Percentiles rank a stretch among this genome's conserved stretches.
phyloP scores from a whole-genome alignment of 1,284 basidiomycete species.

The Pyrrhoderma lamaoense region DNA sequence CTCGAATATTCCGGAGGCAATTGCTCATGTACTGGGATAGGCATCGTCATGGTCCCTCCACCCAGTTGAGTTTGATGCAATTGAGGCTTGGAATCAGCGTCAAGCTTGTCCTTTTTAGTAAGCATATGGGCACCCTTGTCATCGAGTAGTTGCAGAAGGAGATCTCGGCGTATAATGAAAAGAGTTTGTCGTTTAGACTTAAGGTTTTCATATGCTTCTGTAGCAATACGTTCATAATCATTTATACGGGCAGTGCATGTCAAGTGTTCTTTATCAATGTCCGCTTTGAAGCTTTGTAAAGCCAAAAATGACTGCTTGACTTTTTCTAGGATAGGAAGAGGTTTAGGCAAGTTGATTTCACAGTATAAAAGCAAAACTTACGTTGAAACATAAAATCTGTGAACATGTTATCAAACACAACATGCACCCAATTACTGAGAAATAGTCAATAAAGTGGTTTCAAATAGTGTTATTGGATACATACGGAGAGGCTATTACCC shows the following conservation, averaged over 20 bases:
- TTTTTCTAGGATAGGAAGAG: conserved; percentile 11
- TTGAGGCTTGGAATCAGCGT: too few species aligned
- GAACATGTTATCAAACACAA: conserved; percentile 18
- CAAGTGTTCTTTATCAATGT: conserved; percentile 2
- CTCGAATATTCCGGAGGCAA: too few species aligned
- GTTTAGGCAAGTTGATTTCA: too few species aligned
- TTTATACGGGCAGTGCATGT: conserved; percentile 7
- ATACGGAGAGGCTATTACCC: conserved; percentile 8
- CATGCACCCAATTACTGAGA: conserved; percentile 14
- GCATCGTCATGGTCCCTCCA: too few species aligned
- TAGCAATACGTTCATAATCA: neutral
- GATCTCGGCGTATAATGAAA: conserved; percentile 11
- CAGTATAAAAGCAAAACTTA: neutral
- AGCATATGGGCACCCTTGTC: conserved; percentile 5
- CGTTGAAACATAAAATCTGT: conserved; percentile 18
- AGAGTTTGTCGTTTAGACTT: conserved; percentile 8
- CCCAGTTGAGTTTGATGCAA: too few species aligned
- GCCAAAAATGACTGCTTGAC: conserved; percentile 11
- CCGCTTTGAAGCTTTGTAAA: conserved; percentile 4
- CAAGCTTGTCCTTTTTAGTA: neutral
- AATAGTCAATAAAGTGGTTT: neutral
- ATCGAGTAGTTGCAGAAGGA: conserved; percentile 9
- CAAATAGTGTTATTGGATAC: neutral
- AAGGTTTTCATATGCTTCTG: conserved; percentile 12
- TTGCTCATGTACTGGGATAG: too few species aligned